Evolutionary conservation across 768 basidiomycete species (phyloP).

Genomic region (Termitomyces sp.): DNA sequence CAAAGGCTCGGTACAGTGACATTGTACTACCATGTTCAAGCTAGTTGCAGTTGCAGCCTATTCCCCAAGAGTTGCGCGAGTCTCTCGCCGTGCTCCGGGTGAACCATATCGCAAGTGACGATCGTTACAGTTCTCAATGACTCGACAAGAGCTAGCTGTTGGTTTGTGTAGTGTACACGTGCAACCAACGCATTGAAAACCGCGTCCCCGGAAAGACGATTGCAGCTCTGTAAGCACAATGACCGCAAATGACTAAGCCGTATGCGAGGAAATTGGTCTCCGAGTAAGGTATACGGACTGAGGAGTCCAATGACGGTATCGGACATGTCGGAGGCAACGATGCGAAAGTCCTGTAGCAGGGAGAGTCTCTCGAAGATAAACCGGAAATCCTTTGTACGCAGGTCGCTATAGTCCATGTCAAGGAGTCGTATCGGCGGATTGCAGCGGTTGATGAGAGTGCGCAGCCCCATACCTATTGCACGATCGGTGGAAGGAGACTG

Average conservation of each 20-base stretch:
- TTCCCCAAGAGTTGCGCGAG: constrained; percentile 23
- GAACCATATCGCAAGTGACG: constrained; percentile 32
- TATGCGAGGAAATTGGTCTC: constrained; percentile 23
- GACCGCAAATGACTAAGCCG: constrained; percentile 50
- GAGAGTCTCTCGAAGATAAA: constrained; percentile 58
- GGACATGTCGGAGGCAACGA: constrained; percentile 80
- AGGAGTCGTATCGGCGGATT: constrained; percentile 59
- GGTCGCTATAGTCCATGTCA: constrained; percentile 78
- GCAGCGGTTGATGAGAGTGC: constrained; percentile 54
- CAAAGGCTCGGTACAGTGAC: neutral
- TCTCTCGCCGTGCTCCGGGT: constrained; percentile 20
- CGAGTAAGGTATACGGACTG: constrained; percentile 28
- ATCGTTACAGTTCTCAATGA: constrained; percentile 29
- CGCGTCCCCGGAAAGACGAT: constrained; percentile 53
- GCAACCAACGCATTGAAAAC: constrained; percentile 46
- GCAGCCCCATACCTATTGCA: constrained; percentile 76
- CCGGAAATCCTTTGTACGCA: constrained; percentile 77
- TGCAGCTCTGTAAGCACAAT: constrained; percentile 56
- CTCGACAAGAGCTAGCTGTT: constrained; percentile 16
- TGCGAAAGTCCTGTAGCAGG: constrained; percentile 57
- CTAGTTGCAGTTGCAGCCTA: constrained; percentile 15
- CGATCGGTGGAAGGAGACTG: constrained; percentile 74
- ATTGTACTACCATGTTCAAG: neutral
- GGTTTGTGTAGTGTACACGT: constrained; percentile 39
- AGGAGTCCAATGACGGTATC: constrained; percentile 62